These are phyloP conservation scores for Hymenoscyphus salicellus DNA, from an alignment of 2,329 filamentous ascomycete genomes.

Conservation along the genomic window DNA sequence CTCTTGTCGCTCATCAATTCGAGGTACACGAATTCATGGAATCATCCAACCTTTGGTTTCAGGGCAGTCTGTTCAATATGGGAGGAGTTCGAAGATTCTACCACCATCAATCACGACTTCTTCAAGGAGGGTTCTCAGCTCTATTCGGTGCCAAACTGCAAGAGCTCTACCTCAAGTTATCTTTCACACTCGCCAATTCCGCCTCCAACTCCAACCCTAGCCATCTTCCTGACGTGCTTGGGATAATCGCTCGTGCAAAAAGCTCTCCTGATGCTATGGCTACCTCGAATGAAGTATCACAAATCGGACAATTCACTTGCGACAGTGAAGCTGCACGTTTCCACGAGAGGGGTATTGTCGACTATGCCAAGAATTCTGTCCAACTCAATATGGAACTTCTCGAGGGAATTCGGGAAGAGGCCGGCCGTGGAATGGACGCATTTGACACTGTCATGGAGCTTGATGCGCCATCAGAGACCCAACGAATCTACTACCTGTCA, in stretches of 20 bases:
- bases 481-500: slow-evolving; percentile 39
- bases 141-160: slow-evolving; percentile 52
- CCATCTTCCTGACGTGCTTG: slow-evolving; percentile 45
- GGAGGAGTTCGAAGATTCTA: slow-evolving; percentile 52
- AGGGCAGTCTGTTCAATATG: slow-evolving; percentile 47
- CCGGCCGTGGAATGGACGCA: slow-evolving; percentile 54
- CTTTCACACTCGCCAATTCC: slow-evolving; percentile 44
- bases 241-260: slow-evolving; percentile 43
- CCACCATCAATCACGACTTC: slow-evolving; percentile 49
- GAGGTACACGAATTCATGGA: slow-evolving; percentile 52
- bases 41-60: slow-evolving; percentile 46
- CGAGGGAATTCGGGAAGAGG: slow-evolving; percentile 52
- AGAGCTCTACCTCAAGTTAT: slow-evolving; percentile 51
- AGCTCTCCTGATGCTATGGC: slow-evolving; percentile 45
- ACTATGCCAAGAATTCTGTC: slow-evolving; percentile 48
- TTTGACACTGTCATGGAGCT: slow-evolving; percentile 47
- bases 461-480: slow-evolving; percentile 39
- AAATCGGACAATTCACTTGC: slow-evolving; percentile 49
- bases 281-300: slow-evolving; percentile 47
- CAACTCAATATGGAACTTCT: slow-evolving; percentile 52
- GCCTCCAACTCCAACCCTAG: slow-evolving; percentile 36
- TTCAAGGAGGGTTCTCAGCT: slow-evolving; percentile 50
- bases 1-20: slow-evolving; percentile 51
- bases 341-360: slow-evolving; percentile 50
- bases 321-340: slow-evolving; percentile 47